Evolutionary conservation across 2,329 filamentous ascomycete species (phyloP).

Genomic region (Rosellinia necatrix): DNA sequence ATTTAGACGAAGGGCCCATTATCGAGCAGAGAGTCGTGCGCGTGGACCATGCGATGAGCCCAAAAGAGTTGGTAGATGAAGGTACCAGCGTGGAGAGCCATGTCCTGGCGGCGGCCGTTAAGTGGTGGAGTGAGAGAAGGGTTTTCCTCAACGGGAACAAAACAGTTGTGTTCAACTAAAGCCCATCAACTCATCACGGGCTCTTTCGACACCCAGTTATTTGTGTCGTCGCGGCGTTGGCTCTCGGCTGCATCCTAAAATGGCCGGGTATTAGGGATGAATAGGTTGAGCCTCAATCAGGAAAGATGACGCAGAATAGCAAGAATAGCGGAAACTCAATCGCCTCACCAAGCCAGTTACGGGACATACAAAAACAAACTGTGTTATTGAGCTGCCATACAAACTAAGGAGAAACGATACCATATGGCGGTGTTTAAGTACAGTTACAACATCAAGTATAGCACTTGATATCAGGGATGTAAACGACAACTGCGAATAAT

Average conservation of each 20-base stretch:
- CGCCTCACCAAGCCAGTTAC: too few relatives aligned
- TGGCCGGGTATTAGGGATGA: neutral
- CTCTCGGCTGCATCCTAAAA: neutral
- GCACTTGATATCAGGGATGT: too few relatives aligned
- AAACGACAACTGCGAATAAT: too few relatives aligned
- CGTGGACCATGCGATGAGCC: conserved; percentile 76
- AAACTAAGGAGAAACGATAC: too few relatives aligned
- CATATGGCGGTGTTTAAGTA: too few relatives aligned
- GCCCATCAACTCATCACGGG: neutral
- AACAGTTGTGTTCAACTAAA: conserved; percentile 73
- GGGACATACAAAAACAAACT: too few relatives aligned
- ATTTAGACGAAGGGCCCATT: conserved; percentile 84
- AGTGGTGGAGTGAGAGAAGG: conserved; percentile 79
- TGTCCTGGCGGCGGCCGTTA: conserved; percentile 78
- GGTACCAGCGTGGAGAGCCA: conserved; percentile 85
- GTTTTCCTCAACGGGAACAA: conserved; percentile 80
- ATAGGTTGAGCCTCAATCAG: too few relatives aligned
- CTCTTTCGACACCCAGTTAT: neutral
- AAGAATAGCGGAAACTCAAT: too few relatives aligned
- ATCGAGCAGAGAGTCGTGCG: conserved; percentile 82
- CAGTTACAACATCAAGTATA: too few relatives aligned
- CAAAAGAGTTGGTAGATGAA: conserved; percentile 77
- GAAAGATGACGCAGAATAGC: too few relatives aligned
- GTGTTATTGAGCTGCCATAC: too few relatives aligned
- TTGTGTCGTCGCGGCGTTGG: neutral